Base-by-base conservation (phyloP, 176 grass and related monocot genomes). In the Themeda triandra region DNA sequence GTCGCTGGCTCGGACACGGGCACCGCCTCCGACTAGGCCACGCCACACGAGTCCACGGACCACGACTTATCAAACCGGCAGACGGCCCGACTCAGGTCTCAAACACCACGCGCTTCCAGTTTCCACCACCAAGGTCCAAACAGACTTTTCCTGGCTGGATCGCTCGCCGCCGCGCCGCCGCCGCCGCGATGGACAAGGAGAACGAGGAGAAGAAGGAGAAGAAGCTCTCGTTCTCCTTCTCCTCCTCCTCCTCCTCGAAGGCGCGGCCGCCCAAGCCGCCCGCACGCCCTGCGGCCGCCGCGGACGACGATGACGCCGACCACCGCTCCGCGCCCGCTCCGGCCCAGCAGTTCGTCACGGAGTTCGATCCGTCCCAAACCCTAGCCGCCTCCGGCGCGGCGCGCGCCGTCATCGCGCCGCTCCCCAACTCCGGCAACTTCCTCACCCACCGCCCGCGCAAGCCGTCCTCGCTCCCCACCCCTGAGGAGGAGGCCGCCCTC, bases 141-240 rank as follows among this genome's bases (percentile, higher is more conserved):
- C 28, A 31, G 2, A 25, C 30, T 63, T 24, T 71, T 64, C 49
- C 21, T 27, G 77, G 62, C 88, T 58, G 77, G 62, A 82, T 86
- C 88, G 69, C 62, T 73, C 62, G 65, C 71, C 15, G 42, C 83
- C 67, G 74, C 32, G 33, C 33, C 60, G 54, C 72, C 46, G 80
- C 46, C 63, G 46, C 36, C 35, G 89, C 73, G 85, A 87, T 91
- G 89, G 90, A 88, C 21, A 75, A 86, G 83, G 80, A 89, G 80
- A 95, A 94, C 80, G 80, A 89, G 80, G 94, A 94, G 86, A 96
- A 94, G 84, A n/a, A n/a, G 83, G 80, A 89, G 80, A 95, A 94
- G 86, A 96, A 94, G 84, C 87, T 96, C 6, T 99, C 91, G 69
- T 96, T 99, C 91, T 87, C 93, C 40, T 53, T 96, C 81, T 13